Conservation (phyloP, 1,284 basidiomycete species). For the Ustilago bromivora region DNA sequence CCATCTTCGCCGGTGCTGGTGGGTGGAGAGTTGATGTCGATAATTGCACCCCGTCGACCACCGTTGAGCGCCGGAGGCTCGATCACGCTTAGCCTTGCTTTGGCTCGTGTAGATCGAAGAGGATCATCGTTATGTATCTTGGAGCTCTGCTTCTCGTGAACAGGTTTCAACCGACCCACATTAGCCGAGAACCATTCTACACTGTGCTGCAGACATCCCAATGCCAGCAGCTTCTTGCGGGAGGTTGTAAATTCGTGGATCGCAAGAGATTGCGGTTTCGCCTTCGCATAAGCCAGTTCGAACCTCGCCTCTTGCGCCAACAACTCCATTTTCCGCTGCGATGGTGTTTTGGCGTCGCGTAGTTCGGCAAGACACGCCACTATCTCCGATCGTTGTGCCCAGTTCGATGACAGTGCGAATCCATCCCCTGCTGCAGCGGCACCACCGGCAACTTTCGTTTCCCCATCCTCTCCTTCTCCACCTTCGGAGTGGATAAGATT, state of each 20-base stretch:
- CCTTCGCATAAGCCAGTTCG: conserved; percentile 34
- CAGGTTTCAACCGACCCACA: conserved; percentile 53
- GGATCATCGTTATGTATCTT: neutral
- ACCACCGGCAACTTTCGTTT: neutral
- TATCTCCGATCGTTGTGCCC: conserved; percentile 76
- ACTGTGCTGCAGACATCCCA: conserved; percentile 86
- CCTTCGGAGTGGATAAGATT: conserved; percentile 74
- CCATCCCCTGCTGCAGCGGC: conserved; percentile 1
- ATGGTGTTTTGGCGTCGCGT: conserved; percentile 60
- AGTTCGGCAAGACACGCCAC: conserved; percentile 78
- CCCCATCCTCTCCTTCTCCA: neutral
- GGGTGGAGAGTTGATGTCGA: neutral
- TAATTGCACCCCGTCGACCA: neutral
- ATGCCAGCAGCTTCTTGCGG: conserved; percentile 79
- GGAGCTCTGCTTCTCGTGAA: conserved; percentile 67
- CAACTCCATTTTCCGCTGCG: conserved; percentile 32
- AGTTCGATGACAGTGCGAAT: conserved; percentile 51
- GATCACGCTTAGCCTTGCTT: conserved; percentile 47
- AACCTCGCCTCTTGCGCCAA: conserved; percentile 48
- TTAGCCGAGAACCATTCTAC: conserved; percentile 67
- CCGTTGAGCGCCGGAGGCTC: conserved; percentile 11
- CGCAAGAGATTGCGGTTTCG: conserved; percentile 23
- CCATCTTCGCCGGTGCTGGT: neutral
- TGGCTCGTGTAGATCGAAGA: conserved; percentile 12
- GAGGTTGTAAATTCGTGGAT: conserved; percentile 78